Evolutionary conservation across 768 basidiomycete genomes (phyloP).

Genomic region (Candolleomyces aberdarensis): DNA sequence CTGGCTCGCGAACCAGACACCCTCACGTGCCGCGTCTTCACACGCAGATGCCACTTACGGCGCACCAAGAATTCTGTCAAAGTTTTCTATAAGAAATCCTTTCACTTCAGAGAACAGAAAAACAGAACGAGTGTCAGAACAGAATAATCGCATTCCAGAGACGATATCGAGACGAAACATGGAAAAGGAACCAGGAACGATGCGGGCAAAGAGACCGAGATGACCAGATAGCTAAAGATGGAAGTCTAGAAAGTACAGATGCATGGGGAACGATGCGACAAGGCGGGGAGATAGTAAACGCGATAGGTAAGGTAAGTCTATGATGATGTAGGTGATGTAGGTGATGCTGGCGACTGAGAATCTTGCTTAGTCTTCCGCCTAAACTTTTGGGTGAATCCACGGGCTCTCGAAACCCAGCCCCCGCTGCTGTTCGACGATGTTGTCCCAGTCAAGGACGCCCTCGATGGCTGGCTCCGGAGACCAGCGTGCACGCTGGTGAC

Average conservation of each 20-base stretch:
- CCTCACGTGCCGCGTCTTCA: not conserved
- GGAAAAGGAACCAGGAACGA: not conserved
- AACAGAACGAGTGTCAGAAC: not conserved
- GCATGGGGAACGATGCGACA: not conserved
- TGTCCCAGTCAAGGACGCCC: constrained; percentile 22
- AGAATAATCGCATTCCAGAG: not conserved
- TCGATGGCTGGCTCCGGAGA: constrained; percentile 34
- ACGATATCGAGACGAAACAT: not conserved
- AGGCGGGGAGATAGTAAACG: not conserved
- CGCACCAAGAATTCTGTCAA: not conserved
- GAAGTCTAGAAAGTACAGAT: not conserved
- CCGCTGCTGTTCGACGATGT: constrained; percentile 14
- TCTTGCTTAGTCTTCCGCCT: constrained; percentile 32
- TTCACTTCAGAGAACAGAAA: not conserved
- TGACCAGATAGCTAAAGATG: not conserved
- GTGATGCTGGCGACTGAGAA: not conserved
- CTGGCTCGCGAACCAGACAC: constrained; percentile 2
- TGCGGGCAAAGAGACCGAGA: not conserved
- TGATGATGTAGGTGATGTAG: not conserved
- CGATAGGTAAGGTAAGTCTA: not conserved
- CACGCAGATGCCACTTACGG: not conserved
- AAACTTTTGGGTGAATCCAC: constrained; percentile 40
- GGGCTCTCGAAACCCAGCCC: constrained; percentile 35
- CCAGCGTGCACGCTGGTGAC: constrained; percentile 27
- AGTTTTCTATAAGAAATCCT: not conserved